Conservation (phyloP, 2,329 filamentous ascomycete species). For the Trichoderma sp. region DNA sequence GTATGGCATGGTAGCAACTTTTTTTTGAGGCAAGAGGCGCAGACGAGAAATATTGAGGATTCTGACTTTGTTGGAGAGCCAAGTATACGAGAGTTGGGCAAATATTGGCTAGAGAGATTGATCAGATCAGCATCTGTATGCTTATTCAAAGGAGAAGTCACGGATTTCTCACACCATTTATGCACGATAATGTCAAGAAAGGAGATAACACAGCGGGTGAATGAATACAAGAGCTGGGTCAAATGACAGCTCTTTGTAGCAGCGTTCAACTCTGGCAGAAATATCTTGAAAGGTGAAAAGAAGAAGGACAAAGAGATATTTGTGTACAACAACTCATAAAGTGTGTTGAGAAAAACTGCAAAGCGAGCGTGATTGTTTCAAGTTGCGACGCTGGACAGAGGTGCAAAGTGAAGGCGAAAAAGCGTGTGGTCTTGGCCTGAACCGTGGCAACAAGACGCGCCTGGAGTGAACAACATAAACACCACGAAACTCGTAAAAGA, state of each 20-base stretch:
- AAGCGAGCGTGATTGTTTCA: not conserved
- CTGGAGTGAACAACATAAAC: not conserved
- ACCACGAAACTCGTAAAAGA: not conserved
- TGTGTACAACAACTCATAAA: not conserved
- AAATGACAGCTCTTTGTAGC: not conserved
- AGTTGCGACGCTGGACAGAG: not conserved
- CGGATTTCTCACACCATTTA: not conserved
- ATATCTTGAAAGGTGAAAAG: not conserved
- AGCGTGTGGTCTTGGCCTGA: not conserved
- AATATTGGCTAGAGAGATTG: not conserved
- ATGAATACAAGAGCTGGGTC: not conserved
- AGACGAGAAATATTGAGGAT: not conserved
- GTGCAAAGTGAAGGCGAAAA: not conserved
- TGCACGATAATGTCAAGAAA: not conserved
- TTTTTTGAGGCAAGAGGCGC: not conserved
- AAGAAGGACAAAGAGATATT: not conserved
- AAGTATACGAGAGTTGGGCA: not conserved
- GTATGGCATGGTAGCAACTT: not conserved
- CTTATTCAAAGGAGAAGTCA: not conserved
- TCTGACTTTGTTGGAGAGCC: not conserved
- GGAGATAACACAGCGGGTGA: not conserved
- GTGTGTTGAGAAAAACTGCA: too few relatives aligned
- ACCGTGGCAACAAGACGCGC: not conserved
- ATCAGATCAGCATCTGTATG: not conserved
- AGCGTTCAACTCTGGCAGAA: not conserved